Conservation (phyloP, 140 eudicot species). For the Anethum foeniculum region DNA sequence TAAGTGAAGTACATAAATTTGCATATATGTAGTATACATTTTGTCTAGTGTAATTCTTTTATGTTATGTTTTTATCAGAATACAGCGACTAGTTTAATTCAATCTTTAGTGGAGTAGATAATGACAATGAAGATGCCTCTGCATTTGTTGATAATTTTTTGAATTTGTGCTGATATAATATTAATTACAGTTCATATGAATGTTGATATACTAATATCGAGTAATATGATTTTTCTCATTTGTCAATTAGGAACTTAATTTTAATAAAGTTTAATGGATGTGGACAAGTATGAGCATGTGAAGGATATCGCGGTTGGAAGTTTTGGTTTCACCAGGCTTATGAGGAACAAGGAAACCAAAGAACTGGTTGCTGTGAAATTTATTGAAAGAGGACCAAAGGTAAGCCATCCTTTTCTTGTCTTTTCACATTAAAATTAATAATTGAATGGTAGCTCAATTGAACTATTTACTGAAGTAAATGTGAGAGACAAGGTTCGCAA, state of each 20-base stretch:
- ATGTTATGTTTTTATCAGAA: too few relatives aligned
- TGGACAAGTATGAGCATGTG: slow-evolving; percentile 89
- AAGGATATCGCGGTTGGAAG: slow-evolving; percentile 93
- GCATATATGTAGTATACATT: too few relatives aligned
- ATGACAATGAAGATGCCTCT: too few relatives aligned
- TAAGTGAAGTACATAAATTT: too few relatives aligned
- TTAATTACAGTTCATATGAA: background rate
- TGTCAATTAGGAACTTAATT: background rate
- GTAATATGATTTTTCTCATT: background rate
- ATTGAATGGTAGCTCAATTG: background rate
- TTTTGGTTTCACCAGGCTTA: slow-evolving; percentile 85
- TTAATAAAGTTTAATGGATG: background rate
- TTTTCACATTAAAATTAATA: background rate
- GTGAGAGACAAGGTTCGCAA: slow-evolving; percentile 42
- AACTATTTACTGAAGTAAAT: background rate
- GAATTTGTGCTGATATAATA: too few relatives aligned
- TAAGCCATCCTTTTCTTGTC: background rate
- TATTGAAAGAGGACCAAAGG: slow-evolving; percentile 45
- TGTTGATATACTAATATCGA: background rate
- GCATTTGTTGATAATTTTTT: too few relatives aligned
- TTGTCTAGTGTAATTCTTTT: too few relatives aligned
- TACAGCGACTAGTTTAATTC: too few relatives aligned
- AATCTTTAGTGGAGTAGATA: too few relatives aligned
- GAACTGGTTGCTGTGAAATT: slow-evolving; percentile 88
- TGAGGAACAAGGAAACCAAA: slow-evolving; percentile 75